Evolutionary conservation across 2,329 filamentous ascomycete genomes (phyloP), one percentile per base, ranked within the genome.

Genomic region (Zarea fungicola): DNA sequence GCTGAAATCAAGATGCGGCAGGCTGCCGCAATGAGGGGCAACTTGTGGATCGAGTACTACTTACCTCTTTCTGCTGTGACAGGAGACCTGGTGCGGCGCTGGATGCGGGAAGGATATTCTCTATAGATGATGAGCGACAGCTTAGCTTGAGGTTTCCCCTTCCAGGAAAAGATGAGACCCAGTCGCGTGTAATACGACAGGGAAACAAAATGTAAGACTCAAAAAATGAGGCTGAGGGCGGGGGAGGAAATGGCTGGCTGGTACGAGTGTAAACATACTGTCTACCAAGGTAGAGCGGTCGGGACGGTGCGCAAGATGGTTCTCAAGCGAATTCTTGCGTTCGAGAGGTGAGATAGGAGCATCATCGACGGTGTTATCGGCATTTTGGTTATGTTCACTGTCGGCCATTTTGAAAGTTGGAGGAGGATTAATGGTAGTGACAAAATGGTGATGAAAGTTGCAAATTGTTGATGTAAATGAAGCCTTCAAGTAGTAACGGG

Each of bases 31-130:
- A 13, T 28, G 7, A 29, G 14, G 14, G 42, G 31, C 10, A 34
- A 34, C 14, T 29, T 22, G 31, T 11, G 21, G 18, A 39, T 42
- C 39, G 40, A 16, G 39, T 35, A n/a, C 29, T 31, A 56, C 68
- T 62, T 52, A 77, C 76, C 65, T 95, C 88, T 62, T 80, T 85
- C 67, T 93, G 89, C 54, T 89, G 82, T 49, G 85, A 89, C 62
- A 85, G 83, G 47, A 96, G 74, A 3, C 85, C 79, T 0, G 91
- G 90, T 0, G 90, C 89, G 16, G 86, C 89, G 44, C 69, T 85
- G 26, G 86, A 86, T 49, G 83, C 81, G 22, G 88, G 87, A 22
- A 96, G 83, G 65, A 96, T 96, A 69, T 96, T 95, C 58, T 84
- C 87, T 92, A 58, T 47, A 51, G 50, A 50, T 29, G 44, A 43